Evolutionary conservation across 306 rosid species (phyloP).

Genomic region (Begonia peltatifolia): DNA sequence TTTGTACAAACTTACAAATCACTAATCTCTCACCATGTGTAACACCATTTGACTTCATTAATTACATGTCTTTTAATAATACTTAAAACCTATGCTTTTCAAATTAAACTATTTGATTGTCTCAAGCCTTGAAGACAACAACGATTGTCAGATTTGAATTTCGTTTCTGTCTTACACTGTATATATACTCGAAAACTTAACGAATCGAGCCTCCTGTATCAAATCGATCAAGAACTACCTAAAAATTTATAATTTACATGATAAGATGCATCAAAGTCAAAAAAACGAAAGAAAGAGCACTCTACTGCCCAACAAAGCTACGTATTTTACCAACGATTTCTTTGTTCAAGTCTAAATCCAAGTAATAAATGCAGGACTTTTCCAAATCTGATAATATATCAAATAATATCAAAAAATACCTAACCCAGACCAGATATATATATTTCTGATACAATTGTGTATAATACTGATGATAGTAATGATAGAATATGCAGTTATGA

Average conservation of each 20-base stretch:
- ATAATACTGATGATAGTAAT: background rate
- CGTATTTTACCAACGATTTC: too few relatives aligned
- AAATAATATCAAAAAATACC: background rate
- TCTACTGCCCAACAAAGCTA: too few relatives aligned
- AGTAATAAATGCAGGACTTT: background rate
- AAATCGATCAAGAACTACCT: too few relatives aligned
- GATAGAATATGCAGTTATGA: background rate
- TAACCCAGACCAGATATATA: background rate
- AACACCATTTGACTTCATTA: too few relatives aligned
- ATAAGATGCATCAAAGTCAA: too few relatives aligned
- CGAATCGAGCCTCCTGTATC: too few relatives aligned
- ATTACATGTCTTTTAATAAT: background rate
- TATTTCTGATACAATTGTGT: background rate
- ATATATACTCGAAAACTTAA: too few relatives aligned
- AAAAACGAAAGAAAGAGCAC: too few relatives aligned
- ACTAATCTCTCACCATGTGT: background rate
- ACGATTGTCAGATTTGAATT: too few relatives aligned
- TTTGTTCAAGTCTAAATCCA: too few relatives aligned
- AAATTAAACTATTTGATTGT: background rate
- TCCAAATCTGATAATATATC: background rate
- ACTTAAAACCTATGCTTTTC: background rate
- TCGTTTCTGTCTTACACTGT: too few relatives aligned
- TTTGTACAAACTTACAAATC: conserved; percentile 2
- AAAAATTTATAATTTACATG: too few relatives aligned
- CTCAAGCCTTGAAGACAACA: background rate